phyloP scores from a whole-genome alignment of 1,139 yeast species.

The Kurtzmaniella quercitrusa region DNA sequence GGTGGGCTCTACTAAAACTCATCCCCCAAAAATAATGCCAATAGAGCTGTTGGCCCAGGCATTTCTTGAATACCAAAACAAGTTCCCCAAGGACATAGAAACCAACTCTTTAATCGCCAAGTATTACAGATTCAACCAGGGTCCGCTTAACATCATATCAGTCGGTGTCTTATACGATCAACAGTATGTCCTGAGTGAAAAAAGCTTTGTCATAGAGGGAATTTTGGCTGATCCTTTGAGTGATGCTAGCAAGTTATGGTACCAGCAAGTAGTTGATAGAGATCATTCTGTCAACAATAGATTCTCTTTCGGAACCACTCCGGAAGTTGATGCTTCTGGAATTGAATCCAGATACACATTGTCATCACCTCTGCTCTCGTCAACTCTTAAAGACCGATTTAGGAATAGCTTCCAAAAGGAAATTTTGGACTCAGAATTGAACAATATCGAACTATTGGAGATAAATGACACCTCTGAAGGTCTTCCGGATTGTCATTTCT shows the following conservation, averaged over 20 bases:
- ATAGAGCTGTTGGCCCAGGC: conserved; percentile 6
- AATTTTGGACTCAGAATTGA: conserved; percentile 8
- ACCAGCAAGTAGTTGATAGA: conserved; percentile 20
- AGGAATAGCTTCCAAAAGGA: conserved; percentile 10
- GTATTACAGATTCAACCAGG: conserved; percentile 8
- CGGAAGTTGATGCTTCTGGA: conserved; percentile 4
- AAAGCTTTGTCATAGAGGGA: conserved; percentile 25
- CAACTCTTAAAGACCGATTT: conserved; percentile 23
- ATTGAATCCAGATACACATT: conserved; percentile 10
- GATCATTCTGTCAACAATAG: conserved; percentile 14
- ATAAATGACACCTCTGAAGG: conserved; percentile 16
- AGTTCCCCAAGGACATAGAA: conserved; percentile 7
- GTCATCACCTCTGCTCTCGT: conserved; percentile 35
- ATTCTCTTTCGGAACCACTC: conserved; percentile 15
- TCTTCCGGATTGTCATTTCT: conserved; percentile 22
- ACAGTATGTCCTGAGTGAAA: conserved; percentile 15
- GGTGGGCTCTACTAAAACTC: not conserved
- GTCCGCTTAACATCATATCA: conserved; percentile 13
- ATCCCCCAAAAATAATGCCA: not conserved
- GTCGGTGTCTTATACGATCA: conserved; percentile 30
- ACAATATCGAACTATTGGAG: conserved; percentile 28
- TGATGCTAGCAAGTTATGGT: conserved; percentile 29
- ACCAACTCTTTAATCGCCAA: conserved; percentile 9
- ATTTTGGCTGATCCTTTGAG: conserved; percentile 43
- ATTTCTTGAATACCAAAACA: conserved; percentile 4